These are phyloP conservation scores for Vanderwaltozyma polyspora DNA, from an alignment of 805 yeast genomes.

Conservation along the genomic window DNA sequence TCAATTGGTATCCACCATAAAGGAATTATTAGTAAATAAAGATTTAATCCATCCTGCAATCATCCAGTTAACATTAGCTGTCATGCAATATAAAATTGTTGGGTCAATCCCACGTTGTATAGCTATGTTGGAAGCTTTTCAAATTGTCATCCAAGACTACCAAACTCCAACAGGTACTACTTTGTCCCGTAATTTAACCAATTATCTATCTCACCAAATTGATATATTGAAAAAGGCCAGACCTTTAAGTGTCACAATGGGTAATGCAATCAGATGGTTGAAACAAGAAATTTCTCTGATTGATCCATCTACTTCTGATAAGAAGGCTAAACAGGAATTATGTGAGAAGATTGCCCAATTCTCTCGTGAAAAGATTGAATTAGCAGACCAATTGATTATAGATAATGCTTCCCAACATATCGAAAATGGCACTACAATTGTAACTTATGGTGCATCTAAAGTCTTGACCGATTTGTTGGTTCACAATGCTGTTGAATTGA, in stretches of 20 bases:
- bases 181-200: constrained; percentile 76
- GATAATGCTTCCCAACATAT: constrained; percentile 73
- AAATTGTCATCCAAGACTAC: constrained; percentile 68
- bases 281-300: constrained; percentile 84
- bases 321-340: constrained; percentile 53
- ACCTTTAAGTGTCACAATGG: constrained; percentile 90
- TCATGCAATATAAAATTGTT: constrained; percentile 73
- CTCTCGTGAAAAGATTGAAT: constrained; percentile 72
- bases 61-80: constrained; percentile 63
- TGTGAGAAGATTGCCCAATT: constrained; percentile 65
- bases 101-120: constrained; percentile 82
- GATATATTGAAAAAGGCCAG: constrained; percentile 85
- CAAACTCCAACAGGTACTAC: constrained; percentile 78
- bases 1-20: constrained; percentile 21
- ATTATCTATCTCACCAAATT: constrained; percentile 82
- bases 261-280: constrained; percentile 94
- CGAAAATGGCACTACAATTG: constrained; percentile 60
- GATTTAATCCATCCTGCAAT: constrained; percentile 80
- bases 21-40: constrained; percentile 24
- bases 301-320: constrained; percentile 51
- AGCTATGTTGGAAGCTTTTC: constrained; percentile 78
- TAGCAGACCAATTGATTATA: constrained; percentile 73
- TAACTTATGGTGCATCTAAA: constrained; percentile 81
- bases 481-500: constrained; percentile 48
- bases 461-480: constrained; percentile 69